Percentiles rank a stretch among this genome's conserved stretches.
Conservation (phyloP, 2,329 filamentous ascomycete genomes). For the Whalleya microplaca region DNA sequence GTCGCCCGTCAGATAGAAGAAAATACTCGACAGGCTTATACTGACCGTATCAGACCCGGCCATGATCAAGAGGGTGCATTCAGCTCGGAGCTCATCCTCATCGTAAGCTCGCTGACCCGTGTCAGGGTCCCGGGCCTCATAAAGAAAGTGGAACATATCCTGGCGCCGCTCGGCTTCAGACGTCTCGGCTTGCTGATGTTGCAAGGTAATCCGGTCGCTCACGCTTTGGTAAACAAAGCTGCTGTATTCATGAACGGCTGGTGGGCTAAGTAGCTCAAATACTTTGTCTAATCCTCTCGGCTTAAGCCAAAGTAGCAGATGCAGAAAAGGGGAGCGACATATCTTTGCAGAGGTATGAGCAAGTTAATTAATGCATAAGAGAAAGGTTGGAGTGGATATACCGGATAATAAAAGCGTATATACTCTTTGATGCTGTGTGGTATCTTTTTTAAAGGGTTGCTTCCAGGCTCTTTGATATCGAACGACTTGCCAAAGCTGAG, state of each 20-base stretch:
- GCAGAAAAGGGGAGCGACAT: slow-evolving; percentile 14
- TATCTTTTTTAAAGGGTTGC: slow-evolving; percentile 20
- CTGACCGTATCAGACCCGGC: slow-evolving; percentile 30
- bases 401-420: slow-evolving; percentile 23
- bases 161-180: slow-evolving; percentile 24
- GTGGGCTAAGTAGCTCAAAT: slow-evolving; percentile 13
- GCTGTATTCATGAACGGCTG: slow-evolving; percentile 12
- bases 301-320: slow-evolving; percentile 20
- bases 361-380: too few species aligned
- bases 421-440: slow-evolving; percentile 21
- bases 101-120: slow-evolving; percentile 18
- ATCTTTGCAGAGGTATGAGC: too few species aligned
- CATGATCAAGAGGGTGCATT: slow-evolving; percentile 28
- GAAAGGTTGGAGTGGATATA: slow-evolving; percentile 9
- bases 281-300: slow-evolving; percentile 24
- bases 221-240: slow-evolving; percentile 25
- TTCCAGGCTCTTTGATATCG: slow-evolving; percentile 30
- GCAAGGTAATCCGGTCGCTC: slow-evolving; percentile 16
- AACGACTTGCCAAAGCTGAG: slow-evolving; percentile 32
- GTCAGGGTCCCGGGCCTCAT: slow-evolving; percentile 21
- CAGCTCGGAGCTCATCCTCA: slow-evolving; percentile 19
- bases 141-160: slow-evolving; percentile 31
- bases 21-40: slow-evolving; percentile 18
- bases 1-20: slow-evolving; percentile 27
- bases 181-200: slow-evolving; percentile 13